These are phyloP conservation scores for Inonotus obliquus DNA, from an alignment of 1,284 basidiomycete species.

Conservation along the genomic window DNA sequence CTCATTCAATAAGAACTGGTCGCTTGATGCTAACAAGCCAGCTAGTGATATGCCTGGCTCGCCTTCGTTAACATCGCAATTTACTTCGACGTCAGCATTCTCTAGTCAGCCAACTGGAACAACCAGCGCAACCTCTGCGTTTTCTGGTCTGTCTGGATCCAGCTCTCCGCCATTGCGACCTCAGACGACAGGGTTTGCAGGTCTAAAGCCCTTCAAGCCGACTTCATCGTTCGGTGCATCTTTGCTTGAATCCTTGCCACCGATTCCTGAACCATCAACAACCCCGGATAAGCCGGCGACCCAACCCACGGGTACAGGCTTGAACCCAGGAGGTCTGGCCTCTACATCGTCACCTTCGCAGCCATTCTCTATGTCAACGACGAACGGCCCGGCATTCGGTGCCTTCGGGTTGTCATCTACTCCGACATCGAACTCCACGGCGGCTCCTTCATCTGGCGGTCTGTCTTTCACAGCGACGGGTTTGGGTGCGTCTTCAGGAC, in stretches of 20 bases:
- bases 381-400: slow-evolving; percentile 3
- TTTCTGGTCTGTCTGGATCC: slow-evolving; percentile 41
- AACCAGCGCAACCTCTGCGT: slow-evolving; percentile 20
- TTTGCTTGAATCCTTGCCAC: slow-evolving; percentile 72
- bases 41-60: slow-evolving; percentile 18
- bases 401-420: background rate
- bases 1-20: slow-evolving; percentile 34
- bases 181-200: slow-evolving; percentile 79
- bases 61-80: slow-evolving; percentile 31
- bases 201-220: slow-evolving; percentile 89
- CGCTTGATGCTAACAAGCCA: slow-evolving; percentile 24
- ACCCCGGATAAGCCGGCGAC: slow-evolving; percentile 39
- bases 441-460: slow-evolving; percentile 19
- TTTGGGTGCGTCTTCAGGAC: slow-evolving; percentile 16
- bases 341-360: background rate
- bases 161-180: slow-evolving; percentile 48
- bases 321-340: background rate
- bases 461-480: slow-evolving; percentile 19
- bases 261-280: slow-evolving; percentile 56
- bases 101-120: slow-evolving; percentile 24
- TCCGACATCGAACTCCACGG: slow-evolving; percentile 20
- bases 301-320: background rate
- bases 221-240: slow-evolving; percentile 84
- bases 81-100: slow-evolving; percentile 39
- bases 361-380: background rate